Percentiles rank a stretch among this genome's conserved stretches.
phyloP scores from a whole-genome alignment of 1,284 basidiomycete genomes.

The Apiotrichum sp. region DNA sequence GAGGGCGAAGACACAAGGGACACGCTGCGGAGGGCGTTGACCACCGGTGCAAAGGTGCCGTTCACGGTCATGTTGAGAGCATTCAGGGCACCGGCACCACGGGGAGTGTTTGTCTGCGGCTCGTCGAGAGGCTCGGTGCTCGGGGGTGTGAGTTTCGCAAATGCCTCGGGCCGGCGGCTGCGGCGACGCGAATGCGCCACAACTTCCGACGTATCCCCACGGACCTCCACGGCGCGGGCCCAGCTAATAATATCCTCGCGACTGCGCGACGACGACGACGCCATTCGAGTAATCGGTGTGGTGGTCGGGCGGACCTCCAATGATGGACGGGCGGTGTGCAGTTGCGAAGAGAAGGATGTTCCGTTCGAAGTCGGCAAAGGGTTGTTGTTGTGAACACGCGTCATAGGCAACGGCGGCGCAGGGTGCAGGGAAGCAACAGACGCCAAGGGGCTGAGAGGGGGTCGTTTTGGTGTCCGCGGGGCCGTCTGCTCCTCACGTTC shows the following conservation, averaged over 20 bases:
- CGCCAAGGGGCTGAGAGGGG: neutral
- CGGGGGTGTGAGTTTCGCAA: slow-evolving; percentile 9
- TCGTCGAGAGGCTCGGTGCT: slow-evolving; percentile 17
- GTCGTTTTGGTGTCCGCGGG: neutral
- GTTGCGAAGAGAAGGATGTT: slow-evolving; percentile 11
- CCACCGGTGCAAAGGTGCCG: slow-evolving; percentile 26
- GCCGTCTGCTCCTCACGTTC: slow-evolving; percentile 20
- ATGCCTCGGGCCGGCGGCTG: slow-evolving; percentile 6
- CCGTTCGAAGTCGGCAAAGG: neutral
- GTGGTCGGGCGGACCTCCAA: slow-evolving; percentile 1
- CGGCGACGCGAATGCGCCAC: neutral
- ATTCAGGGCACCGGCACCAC: slow-evolving; percentile 22
- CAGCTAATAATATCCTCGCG: slow-evolving; percentile 44
- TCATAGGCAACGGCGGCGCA: slow-evolving; percentile 5
- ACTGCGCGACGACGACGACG: slow-evolving; percentile 37
- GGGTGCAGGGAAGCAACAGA: neutral
- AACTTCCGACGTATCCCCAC: slow-evolving; percentile 14
- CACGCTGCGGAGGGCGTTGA: slow-evolving; percentile 32
- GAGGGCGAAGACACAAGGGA: slow-evolving; percentile 1
- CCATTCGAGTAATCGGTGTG: slow-evolving; percentile 30
- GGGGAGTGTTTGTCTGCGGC: slow-evolving; percentile 8
- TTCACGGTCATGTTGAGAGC: slow-evolving; percentile 16
- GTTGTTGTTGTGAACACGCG: neutral
- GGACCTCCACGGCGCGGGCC: slow-evolving; percentile 35
- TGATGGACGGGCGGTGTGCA: slow-evolving; percentile 14